Evolutionary conservation across 2,329 filamentous ascomycete species (phyloP), one percentile per base, ranked within the genome.

Genomic region (Ceratocystis alfenasii): DNA sequence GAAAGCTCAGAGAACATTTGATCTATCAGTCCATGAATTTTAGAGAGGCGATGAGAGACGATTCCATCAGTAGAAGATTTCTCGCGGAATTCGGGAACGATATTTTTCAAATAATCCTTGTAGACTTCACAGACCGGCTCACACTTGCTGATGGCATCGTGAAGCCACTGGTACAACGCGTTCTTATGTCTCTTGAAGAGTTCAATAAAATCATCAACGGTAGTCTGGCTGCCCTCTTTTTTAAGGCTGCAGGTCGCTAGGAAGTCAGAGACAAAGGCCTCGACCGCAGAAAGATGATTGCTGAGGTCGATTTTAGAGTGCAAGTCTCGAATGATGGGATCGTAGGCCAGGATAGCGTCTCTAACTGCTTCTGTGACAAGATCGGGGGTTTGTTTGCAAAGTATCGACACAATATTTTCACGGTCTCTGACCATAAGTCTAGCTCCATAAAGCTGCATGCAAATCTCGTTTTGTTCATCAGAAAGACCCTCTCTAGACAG

Each of bases 351-450:
- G 5, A 91, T 81, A 0, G 80, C 74, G 66, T 90, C 86, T 36
- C 82, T 80, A 61, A 92, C 76, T 0, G 83, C 80, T 7, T 83
- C 80, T 0, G 89, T 92, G n/a, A 91, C 78, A 8, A 87, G 78
- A 70, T 93, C 89, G 0, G 89, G 89, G 28, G 80, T 83, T 59
- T 83, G 79, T 15, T 83, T 82, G 74, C 89, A 93, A 15, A 91
- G 75, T 0, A 84, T 81, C 12, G 80, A 79, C 12, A 83, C 82
- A 62, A 93, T 84, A 70, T 86, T 81, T 66, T 89, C 83, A n/a
- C 89, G 83, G 72, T 94, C 89, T 45, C 85, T 83, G 7, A 89
- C 81, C 0, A 86, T 85, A 28, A 92, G 80, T n/a, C 85, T 79
- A 1, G 87, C 83, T 0, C 85, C 81, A 69, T 89, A 84, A 73